phyloP scores from a whole-genome alignment of 331 rosid species.

The Rhamnella rubrinervis region DNA sequence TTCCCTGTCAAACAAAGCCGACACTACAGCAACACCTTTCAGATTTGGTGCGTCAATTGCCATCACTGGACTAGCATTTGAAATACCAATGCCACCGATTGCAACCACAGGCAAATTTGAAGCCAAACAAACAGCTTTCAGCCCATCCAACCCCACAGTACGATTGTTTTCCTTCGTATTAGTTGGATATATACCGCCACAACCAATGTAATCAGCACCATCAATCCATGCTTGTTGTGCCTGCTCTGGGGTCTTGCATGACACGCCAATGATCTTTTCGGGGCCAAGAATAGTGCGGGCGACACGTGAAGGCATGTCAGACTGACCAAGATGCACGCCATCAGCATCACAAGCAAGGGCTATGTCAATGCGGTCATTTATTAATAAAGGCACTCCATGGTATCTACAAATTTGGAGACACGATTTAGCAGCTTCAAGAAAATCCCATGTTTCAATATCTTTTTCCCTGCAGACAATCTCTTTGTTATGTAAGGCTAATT shows the following conservation, averaged over 20 bases:
- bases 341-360: constrained; percentile 92
- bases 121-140: constrained; percentile 56
- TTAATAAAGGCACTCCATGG: constrained; percentile 67
- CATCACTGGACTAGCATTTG: constrained; percentile 70
- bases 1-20: constrained; percentile 81
- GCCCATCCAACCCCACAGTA: constrained; percentile 75
- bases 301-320: constrained; percentile 69
- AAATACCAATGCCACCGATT: constrained; percentile 71
- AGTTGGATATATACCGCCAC: constrained; percentile 88
- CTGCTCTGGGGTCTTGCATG: constrained; percentile 90
- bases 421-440: constrained; percentile 71
- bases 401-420: constrained; percentile 69
- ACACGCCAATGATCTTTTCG: constrained; percentile 79
- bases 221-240: constrained; percentile 80
- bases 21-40: constrained; percentile 89
- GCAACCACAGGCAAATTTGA: constrained; percentile 92
- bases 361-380: constrained; percentile 86
- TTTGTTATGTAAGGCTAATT: background rate
- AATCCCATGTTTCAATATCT: constrained; percentile 66
- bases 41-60: constrained; percentile 57
- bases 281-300: constrained; percentile 78
- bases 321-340: constrained; percentile 93
- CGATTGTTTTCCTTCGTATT: constrained; percentile 70
- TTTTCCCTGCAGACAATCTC: constrained; percentile 58
- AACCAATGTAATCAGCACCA: constrained; percentile 91